Base-by-base conservation (phyloP, 768 basidiomycete genomes). In the Imleria badia region DNA sequence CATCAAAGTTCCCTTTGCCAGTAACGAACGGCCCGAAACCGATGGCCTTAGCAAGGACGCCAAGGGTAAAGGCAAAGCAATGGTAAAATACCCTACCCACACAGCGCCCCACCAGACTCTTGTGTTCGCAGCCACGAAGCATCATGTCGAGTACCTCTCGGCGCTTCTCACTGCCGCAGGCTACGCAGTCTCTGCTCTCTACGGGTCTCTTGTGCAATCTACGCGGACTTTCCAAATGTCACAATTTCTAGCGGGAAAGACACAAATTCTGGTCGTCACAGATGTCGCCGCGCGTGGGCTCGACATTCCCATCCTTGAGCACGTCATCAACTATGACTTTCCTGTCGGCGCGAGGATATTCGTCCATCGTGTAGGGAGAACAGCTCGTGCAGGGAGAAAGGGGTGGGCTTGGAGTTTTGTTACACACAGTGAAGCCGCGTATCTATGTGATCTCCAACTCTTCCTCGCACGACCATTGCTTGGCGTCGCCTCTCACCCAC, bases 241-340 rank as follows among this genome's bases (percentile, higher is more conserved):
- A 55, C 82, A 84, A 55, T 99, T 99, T 73, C 85, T 94, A 22
- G 79, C 82, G 13, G 89, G 91, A 1, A 67, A 76, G 30, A 91
- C 94, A 0, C 89, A 79, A 59, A 80, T 99, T 44, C 78, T 99
- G 23, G 94, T 98, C 34, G 97, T 98, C 40, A 99, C 97, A 0
- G 97, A 99, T 65, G 94, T 99, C 38, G 97, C 97, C 19, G 97
- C 97, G 14, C 89, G 97, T 60, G 97, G 97, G 64, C 93, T 99
- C 62, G 97, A 99, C 73, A 95, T 99, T 33, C 97, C 97, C 6
- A 81, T 98, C 38, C 81, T 99, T 57, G 93, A 95, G 68, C 91
- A 98, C 66, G 97, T 99, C 33, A 78, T 99, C 70, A 99, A 99
- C 71, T 99, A 95, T 70, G 97, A 99, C 64, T 98, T 99, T 61